Conservation (phyloP, 768 basidiomycete species). For the Russula sp. region DNA sequence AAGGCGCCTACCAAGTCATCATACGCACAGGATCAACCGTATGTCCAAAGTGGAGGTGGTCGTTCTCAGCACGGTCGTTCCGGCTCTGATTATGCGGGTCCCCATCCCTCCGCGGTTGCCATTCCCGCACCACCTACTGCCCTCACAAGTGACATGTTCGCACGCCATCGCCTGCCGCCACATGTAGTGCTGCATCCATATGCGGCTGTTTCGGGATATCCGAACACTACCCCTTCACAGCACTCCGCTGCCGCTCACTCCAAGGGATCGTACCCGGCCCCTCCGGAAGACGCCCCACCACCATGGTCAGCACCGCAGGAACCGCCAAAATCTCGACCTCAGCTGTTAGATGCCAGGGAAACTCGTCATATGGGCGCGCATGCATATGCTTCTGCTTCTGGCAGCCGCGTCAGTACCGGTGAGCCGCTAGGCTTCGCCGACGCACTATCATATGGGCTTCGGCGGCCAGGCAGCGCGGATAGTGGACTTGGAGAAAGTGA, state of each 20-base stretch:
- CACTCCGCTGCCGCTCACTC: neutral
- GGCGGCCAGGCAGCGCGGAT: slow-evolving; percentile 37
- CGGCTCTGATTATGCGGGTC: slow-evolving; percentile 42
- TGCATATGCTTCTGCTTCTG: slow-evolving; percentile 26
- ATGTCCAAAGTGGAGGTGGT: slow-evolving; percentile 35
- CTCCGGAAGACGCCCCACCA: neutral
- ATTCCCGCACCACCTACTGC: slow-evolving; percentile 24
- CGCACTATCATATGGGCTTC: slow-evolving; percentile 51
- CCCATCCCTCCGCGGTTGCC: slow-evolving; percentile 39
- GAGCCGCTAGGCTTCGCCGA: slow-evolving; percentile 56
- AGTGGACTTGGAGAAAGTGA: slow-evolving; percentile 52
- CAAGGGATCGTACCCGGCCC: neutral
- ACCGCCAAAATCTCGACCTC: neutral
- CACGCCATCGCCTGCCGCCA: slow-evolving; percentile 42
- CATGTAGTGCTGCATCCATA: slow-evolving; percentile 28
- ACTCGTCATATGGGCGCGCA: slow-evolving; percentile 2
- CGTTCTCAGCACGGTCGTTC: slow-evolving; percentile 30
- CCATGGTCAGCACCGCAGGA: neutral
- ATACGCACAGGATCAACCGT: slow-evolving; percentile 39
- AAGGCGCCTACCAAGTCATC: slow-evolving; percentile 29
- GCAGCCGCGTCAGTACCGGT: slow-evolving; percentile 14
- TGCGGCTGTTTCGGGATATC: slow-evolving; percentile 10
- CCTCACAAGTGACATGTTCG: slow-evolving; percentile 35
- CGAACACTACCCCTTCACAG: neutral
- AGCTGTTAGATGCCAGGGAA: neutral